These are phyloP conservation scores for Termitomyces sp. DNA, from an alignment of 768 basidiomycete species.

Conservation along the genomic window DNA sequence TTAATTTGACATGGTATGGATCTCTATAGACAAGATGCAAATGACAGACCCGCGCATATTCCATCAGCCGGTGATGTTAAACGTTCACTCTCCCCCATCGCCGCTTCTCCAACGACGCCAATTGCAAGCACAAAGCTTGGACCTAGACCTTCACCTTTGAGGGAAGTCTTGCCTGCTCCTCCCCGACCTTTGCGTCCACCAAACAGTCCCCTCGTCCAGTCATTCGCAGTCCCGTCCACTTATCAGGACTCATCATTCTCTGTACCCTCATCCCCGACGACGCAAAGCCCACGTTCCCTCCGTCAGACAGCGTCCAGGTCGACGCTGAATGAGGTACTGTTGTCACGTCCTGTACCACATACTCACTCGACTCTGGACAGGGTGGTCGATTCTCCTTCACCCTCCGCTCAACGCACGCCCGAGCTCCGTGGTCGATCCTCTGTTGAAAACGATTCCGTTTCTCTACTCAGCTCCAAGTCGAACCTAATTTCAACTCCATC, in stretches of 20 bases:
- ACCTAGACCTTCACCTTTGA: slow-evolving; percentile 16
- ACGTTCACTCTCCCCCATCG: slow-evolving; percentile 19
- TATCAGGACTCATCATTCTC: slow-evolving; percentile 3
- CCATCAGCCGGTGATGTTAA: slow-evolving; percentile 18
- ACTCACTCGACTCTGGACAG: slow-evolving; percentile 5
- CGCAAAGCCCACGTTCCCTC: slow-evolving; percentile 17
- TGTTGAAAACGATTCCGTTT: slow-evolving; percentile 19
- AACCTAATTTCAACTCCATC: slow-evolving; percentile 32
- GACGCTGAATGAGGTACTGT: slow-evolving; percentile 9
- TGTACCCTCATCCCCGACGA: slow-evolving; percentile 17
- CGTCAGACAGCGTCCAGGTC: slow-evolving; percentile 24
- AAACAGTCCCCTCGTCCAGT: slow-evolving; percentile 31
- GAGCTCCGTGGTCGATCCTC: slow-evolving; percentile 13
- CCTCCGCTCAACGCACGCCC: not conserved
- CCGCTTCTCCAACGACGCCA: slow-evolving; percentile 13
- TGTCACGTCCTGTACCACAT: slow-evolving; percentile 1
- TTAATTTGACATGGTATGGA: not conserved
- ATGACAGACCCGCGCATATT: slow-evolving; percentile 15
- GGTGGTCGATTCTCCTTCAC: not conserved
- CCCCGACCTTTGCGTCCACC: slow-evolving; percentile 19
- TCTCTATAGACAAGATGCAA: slow-evolving; percentile 23
- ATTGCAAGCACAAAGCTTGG: slow-evolving; percentile 3
- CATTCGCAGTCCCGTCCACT: slow-evolving; percentile 8
- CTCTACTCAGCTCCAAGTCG: slow-evolving; percentile 30
- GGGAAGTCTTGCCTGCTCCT: slow-evolving; percentile 10